Base-by-base conservation (phyloP, 495 filamentous ascomycete genomes). In the Penicillium angulare region DNA sequence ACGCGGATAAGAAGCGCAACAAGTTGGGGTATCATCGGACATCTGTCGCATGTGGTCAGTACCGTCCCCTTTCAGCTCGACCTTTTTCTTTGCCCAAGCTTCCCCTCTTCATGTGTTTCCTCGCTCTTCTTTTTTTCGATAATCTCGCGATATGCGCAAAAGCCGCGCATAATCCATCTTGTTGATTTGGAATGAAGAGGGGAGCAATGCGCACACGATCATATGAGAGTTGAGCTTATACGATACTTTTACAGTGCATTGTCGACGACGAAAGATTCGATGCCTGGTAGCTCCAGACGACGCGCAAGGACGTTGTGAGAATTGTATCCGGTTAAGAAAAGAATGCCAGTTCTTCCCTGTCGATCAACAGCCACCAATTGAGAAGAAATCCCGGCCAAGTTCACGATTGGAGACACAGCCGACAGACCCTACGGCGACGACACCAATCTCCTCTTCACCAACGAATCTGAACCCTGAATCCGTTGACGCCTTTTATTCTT, bases 11-110 rank as follows among this genome's bases (percentile, higher is more conserved):
- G 73, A 87, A 88, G 67, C 86, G 93, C 59, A 98, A 97, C 67
- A 97, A 95, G 71, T 78, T 98, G 45, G 93, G 93, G 24, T 98
- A 98, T 68, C 92, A 97, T 77, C 86, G 93, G 50, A 97, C 91
- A 29, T 95, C 93, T 48, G 90, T 97, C 66, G 93, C 93, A 57
- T 98, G 93, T 79, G 88, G 93, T 98, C 80, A 84, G 91, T 85
- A 47, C 45, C 20, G 27, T 29, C n/a, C n/a, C n/a, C n/a, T n/a
- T n/a, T n/a, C n/a, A n/a, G n/a, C n/a, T n/a, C n/a, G n/a, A n/a
- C n/a, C n/a, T n/a, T n/a, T n/a, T n/a, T n/a, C n/a, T n/a, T n/a
- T n/a, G n/a, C n/a, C n/a, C 32, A 35, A 27, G 13, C 36, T 38
- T 35, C 9, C 17, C 24, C 12, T 21, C 23, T 7, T 18, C 13